Evolutionary conservation across 2,329 filamentous ascomycete species (phyloP), one percentile per base, ranked within the genome.

Genomic region (Periglandula ipomoeae): DNA sequence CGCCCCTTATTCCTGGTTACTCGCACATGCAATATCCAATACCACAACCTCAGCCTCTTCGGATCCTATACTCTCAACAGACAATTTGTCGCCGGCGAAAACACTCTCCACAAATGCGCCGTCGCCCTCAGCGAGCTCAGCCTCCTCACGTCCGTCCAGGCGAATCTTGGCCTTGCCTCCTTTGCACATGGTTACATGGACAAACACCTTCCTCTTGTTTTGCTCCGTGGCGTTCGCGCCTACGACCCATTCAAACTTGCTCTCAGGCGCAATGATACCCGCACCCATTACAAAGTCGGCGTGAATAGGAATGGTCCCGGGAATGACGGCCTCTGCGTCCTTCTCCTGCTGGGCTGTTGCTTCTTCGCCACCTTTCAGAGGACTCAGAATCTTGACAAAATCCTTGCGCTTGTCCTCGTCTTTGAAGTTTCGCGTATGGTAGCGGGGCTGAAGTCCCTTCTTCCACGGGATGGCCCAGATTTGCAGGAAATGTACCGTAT

Each of bases 391-490:
- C 20, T 79, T 74, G 20, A 91, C 78, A 55, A 94, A 84, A 15
- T 66, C 78, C 58, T 82, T 74, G 50, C 75, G 72, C 74, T 94
- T 94, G 52, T 77, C 74, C 50, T 81, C 84, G 43, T 94, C 88
- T 44, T 72, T 67, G 57, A 89, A 94, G 53, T 79, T 77, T 52
- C 73, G 75, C 4, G 86, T 93, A 65, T 89, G 85, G 62, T 95
- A 95, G 35, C 78, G 74, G 2, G 89, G 89, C 42, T 75, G 74
- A 43, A 95, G 72, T 0, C 86, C 84, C 20, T 74, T 69, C 64
- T 81, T 82, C 78, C 88, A 90, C 0, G 88, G 88, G 44, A 87
- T 71, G 1, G 84, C 87, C 89, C 88, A 95, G 58, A 95, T 94
- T 67, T 95, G 89, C 30, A 95, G 70, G 61, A 94, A 94, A 62